These are phyloP conservation scores for Pyrenochaeta sp. DNA, from an alignment of 2,329 filamentous ascomycete genomes.

Conservation along the genomic window DNA sequence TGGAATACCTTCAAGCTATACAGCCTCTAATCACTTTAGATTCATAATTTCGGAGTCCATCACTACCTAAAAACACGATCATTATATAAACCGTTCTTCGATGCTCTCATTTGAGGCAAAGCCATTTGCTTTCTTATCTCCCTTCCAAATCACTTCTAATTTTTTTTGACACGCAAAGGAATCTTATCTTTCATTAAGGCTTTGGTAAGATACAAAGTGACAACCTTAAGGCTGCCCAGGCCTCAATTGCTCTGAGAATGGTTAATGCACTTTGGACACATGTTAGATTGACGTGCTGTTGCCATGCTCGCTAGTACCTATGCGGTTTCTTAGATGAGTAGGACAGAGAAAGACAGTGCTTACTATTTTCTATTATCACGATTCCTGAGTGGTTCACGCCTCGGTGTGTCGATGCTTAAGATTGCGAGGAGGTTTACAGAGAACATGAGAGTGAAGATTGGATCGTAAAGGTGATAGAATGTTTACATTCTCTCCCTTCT, in stretches of 20 bases:
- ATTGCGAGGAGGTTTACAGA: no score
- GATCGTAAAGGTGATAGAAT: no score
- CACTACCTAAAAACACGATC: constrained; percentile 8
- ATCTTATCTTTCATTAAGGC: constrained; percentile 60
- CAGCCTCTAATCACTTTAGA: background rate
- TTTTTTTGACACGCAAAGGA: constrained; percentile 64
- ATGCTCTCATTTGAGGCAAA: constrained; percentile 42
- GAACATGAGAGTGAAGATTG: no score
- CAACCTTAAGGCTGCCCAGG: constrained; percentile 50
- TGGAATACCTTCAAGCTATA: background rate
- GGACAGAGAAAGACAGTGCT: no score
- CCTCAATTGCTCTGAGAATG: constrained; percentile 52
- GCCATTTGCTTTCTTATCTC: constrained; percentile 61
- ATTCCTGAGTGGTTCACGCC: no score
- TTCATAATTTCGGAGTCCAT: background rate
- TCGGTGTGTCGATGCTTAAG: no score
- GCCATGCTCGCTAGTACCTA: no score
- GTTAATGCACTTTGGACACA: no score
- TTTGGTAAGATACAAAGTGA: constrained; percentile 63
- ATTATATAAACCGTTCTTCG: background rate
- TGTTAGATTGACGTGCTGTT: no score
- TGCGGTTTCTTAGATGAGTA: no score
- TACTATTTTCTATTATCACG: no score
- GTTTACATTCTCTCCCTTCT: no score
- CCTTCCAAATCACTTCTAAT: constrained; percentile 56